Conservation (phyloP, 2,329 filamentous ascomycete genomes). For the Lecanosticta acicola region DNA sequence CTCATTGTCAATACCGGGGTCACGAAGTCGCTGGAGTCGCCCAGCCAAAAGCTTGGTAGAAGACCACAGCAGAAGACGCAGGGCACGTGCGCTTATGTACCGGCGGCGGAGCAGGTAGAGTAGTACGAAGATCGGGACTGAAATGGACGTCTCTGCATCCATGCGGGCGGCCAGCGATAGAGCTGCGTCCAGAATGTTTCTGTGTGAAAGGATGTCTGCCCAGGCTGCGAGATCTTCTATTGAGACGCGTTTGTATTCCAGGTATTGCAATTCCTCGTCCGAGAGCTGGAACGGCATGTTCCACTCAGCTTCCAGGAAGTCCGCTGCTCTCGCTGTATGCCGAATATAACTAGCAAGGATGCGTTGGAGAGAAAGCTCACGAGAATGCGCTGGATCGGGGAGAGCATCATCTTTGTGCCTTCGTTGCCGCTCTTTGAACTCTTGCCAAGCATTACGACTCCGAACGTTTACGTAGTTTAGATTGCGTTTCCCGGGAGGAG, state of each 20-base stretch:
- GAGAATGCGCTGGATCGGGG: not conserved
- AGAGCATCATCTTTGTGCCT: not conserved
- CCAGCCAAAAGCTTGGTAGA: slow-evolving; percentile 6
- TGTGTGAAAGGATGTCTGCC: slow-evolving; percentile 19
- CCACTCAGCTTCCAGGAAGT: slow-evolving; percentile 14
- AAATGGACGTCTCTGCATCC: slow-evolving; percentile 16
- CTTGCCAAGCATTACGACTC: not conserved
- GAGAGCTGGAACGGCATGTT: slow-evolving; percentile 9
- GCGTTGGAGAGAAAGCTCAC: slow-evolving; percentile 9
- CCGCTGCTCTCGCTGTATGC: slow-evolving; percentile 1
- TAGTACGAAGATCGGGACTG: slow-evolving; percentile 42
- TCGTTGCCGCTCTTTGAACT: not conserved
- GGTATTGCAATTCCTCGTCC: slow-evolving; percentile 6
- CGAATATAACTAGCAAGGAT: slow-evolving; percentile 19
- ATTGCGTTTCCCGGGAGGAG: not conserved
- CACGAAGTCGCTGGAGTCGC: not conserved
- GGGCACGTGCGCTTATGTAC: slow-evolving; percentile 37
- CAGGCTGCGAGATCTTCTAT: slow-evolving; percentile 24
- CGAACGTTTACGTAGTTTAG: slow-evolving; percentile 1
- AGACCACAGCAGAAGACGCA: slow-evolving; percentile 38
- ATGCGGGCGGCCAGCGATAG: slow-evolving; percentile 10
- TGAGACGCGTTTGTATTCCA: slow-evolving; percentile 16
- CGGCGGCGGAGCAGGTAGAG: slow-evolving; percentile 43
- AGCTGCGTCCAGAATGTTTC: slow-evolving; percentile 21
- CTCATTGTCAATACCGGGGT: slow-evolving; percentile 4